Base-by-base conservation (phyloP, 768 basidiomycete genomes). In the Lentinula edodes region DNA sequence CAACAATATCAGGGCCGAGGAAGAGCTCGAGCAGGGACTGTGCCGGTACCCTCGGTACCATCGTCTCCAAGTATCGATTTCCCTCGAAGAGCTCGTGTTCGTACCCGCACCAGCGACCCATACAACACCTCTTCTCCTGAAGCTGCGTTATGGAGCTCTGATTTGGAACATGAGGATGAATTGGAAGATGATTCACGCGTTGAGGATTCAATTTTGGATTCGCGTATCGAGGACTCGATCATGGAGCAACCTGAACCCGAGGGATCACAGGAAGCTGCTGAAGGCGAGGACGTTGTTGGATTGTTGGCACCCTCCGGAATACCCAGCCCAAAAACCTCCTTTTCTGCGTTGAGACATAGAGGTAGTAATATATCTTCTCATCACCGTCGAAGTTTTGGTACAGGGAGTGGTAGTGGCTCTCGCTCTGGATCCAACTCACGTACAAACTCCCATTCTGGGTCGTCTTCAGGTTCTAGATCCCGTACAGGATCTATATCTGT, bases 211-310 rank as follows among this genome's bases (percentile, higher is more conserved):
- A 62, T n/a, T 15, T 55, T 64, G 62, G 63, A 64, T 58, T 63
- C 61, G 48, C 60, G 55, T 3, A 59, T 55, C 28, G 67, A 68
- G 62, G 69, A 64, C 64, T 67, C 67, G 62, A 77, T 75, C 72
- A 73, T 71, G 71, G 74, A 78, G 52, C 74, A 75, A 43, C 76
- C 80, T 6, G 78, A 79, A 61, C 78, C 80, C 18, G 85, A 84
- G 55, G 81, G 80, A 4, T 76, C 78, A 4, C 77, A 83, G 39
- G 83, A 87, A 63, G 86, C 80, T 43, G 83, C 78, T n/a, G 86
- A 88, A 68, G 78, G 79, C 39, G 84, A 86, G 45, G 86, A 88
- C 66, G 76, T 78, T 52, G 81, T 88, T 39, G 87, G 85, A 4
- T 70, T 89, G 39, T 72, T 88, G 4, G 71, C 75, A 7, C 62